Evolutionary conservation across 2,329 filamentous ascomycete genomes (phyloP), one percentile per base, ranked within the genome.

Genomic region (Alternaria solani): DNA sequence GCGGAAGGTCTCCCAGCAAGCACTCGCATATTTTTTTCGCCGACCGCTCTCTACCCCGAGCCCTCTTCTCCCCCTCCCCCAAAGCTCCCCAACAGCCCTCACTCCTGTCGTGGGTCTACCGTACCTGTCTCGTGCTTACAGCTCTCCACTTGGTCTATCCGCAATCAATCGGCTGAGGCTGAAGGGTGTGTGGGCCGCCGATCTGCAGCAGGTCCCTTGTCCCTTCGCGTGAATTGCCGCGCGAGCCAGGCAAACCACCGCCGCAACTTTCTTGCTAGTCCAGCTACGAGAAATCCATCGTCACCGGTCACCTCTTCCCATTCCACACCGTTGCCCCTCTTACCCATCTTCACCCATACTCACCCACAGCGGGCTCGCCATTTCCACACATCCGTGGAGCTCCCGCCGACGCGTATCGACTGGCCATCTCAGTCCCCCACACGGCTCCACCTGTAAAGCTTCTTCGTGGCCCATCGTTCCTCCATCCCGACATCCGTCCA

Each of bases 191-290:
- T 75, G 74, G 74, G 72, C 69, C 73, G 46, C 69, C 63, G 72
- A 75, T 75, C 74, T 75, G 71, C 74, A 75, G 49, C 61, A 69
- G 44, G 66, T 70, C 70, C 74, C 74, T 76, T 68, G 71, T 73
- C 68, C 70, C 66, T 69, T 72, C 70, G 65, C 69, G 66, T 69
- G 63, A 70, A 69, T 67, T 72, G 67, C 69, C 70, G 69, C 65
- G 63, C 66, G 59, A 71, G 66, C 69, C 70, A 72, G 66, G 65
- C 66, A 70, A 71, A 72, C 71, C 67, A 66, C 59, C 63, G 53
- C 59, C 57, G 62, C 57, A 43, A 49, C 53, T 51, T 56, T 41
- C 49, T 62, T 49, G 38, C 54, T 67, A 67, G 66, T 57, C 59
- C 62, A 51, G 57, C 53, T 54, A 34, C 59, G 49, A 55, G 59